phyloP scores from a whole-genome alignment of 2,329 filamentous ascomycete species.

The Arthroderma sp. region DNA sequence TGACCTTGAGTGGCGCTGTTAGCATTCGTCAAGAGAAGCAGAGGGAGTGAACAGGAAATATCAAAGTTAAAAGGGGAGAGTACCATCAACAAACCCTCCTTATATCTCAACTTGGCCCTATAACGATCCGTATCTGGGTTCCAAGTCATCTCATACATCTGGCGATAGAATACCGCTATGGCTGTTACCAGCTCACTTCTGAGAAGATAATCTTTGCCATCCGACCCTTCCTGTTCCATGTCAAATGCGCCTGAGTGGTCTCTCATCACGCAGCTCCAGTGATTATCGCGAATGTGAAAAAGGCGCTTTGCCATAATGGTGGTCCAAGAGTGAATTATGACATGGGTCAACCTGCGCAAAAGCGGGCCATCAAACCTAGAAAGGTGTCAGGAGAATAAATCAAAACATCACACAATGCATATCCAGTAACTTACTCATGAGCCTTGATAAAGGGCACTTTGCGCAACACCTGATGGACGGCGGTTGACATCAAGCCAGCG shows the following conservation, averaged over 20 bases:
- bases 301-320: neutral
- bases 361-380: slow-evolving; percentile 5
- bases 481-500: slow-evolving; percentile 7
- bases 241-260: slow-evolving; percentile 2
- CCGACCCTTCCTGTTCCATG: neutral
- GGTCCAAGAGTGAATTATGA: neutral
- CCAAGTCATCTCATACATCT: slow-evolving; percentile 10
- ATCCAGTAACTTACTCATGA: neutral
- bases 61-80: neutral
- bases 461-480: slow-evolving; percentile 1
- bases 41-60: slow-evolving; percentile 1
- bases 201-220: slow-evolving; percentile 7
- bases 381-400: neutral
- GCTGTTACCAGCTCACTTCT: slow-evolving; percentile 7
- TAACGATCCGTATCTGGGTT: slow-evolving; percentile 4
- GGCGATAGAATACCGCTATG: slow-evolving; percentile 7
- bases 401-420: neutral
- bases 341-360: neutral
- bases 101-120: slow-evolving; percentile 6
- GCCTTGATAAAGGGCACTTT: slow-evolving; percentile 2
- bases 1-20: slow-evolving; percentile 5
- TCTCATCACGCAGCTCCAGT: slow-evolving; percentile 7
- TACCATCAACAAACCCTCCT: slow-evolving; percentile 7
- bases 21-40: neutral
- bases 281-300: neutral